Evolutionary conservation across 352 stramenopile species (phyloP).

Genomic region (Pythium plurisporium): DNA sequence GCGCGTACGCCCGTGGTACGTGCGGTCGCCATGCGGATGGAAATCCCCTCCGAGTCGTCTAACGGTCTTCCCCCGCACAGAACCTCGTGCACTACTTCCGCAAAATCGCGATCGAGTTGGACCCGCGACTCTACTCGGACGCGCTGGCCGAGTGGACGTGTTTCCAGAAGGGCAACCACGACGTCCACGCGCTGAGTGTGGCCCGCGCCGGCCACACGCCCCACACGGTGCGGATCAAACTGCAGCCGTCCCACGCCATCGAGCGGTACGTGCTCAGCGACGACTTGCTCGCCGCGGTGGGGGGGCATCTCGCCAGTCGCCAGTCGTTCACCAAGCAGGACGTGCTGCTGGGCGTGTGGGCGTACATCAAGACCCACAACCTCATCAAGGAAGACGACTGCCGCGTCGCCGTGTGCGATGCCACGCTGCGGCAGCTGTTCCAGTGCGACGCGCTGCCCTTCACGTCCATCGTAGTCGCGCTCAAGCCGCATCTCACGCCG

Average conservation of each 20-base stretch:
- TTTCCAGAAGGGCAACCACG: constrained; percentile 65
- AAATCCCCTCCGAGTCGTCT: not conserved
- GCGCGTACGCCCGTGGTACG: constrained; percentile 36
- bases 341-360: constrained; percentile 70
- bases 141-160: constrained; percentile 78
- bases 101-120: constrained; percentile 68
- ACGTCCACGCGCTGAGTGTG: constrained; percentile 56
- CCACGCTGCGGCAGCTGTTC: constrained; percentile 44
- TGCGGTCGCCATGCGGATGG: not conserved
- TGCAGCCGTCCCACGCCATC: constrained; percentile 47
- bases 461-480: constrained; percentile 57
- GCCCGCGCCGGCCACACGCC: constrained; percentile 40
- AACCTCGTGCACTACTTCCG: constrained; percentile 79
- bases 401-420: constrained; percentile 60
- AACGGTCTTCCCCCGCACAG: constrained; percentile 17
- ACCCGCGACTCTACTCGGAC: constrained; percentile 63
- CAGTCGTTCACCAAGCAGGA: constrained; percentile 61
- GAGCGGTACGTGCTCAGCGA: constrained; percentile 61
- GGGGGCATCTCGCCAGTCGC: constrained; percentile 28
- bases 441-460: constrained; percentile 70
- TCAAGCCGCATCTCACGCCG: constrained; percentile 59
- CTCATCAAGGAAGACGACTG: constrained; percentile 83
- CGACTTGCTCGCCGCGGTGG: constrained; percentile 33
- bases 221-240: constrained; percentile 63
- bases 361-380: constrained; percentile 72